Evolutionary conservation across 257 asterid genomes (phyloP).

Genomic region (Salvia miltiorrhiza): DNA sequence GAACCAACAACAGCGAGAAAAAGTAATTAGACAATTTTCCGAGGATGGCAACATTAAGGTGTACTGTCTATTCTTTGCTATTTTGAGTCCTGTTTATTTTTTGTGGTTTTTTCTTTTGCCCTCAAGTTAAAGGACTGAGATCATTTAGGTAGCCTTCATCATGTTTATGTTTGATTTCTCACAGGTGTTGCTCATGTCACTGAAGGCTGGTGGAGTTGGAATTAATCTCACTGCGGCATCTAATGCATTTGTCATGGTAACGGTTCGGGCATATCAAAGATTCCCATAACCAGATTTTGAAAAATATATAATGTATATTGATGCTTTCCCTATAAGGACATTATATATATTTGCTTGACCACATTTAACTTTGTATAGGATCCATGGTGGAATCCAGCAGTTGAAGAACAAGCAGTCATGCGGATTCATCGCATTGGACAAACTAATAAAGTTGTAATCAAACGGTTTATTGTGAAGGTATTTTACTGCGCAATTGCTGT

Average conservation of each 20-base stretch:
- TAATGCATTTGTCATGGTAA: constrained; percentile 90
- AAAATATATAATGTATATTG: too few species aligned
- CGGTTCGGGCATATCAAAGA: constrained; percentile 4
- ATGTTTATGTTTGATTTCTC: constrained; percentile 10
- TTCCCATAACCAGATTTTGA: neutral
- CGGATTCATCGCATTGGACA: constrained; percentile 99
- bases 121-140: neutral
- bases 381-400: constrained; percentile 99
- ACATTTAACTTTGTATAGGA: constrained; percentile 47
- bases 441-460: constrained; percentile 68
- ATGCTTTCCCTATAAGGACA: too few species aligned
- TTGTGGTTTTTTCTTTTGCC: neutral
- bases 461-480: constrained; percentile 86
- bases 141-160: neutral
- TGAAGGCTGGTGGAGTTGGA: constrained; percentile 99
- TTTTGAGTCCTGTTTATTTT: neutral
- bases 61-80: constrained; percentile 10
- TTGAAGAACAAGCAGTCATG: constrained; percentile 99
- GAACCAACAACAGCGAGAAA: constrained; percentile 92
- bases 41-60: constrained; percentile 80
- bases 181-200: constrained; percentile 90
- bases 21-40: constrained; percentile 73
- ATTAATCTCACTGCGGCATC: constrained; percentile 94
- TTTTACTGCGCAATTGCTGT: neutral
- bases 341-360: neutral